A percentile compares a stretch with the other conserved stretches of the same genome.
Conservation (phyloP, 257 asterid species). For the Phtheirospermum japonicum region DNA sequence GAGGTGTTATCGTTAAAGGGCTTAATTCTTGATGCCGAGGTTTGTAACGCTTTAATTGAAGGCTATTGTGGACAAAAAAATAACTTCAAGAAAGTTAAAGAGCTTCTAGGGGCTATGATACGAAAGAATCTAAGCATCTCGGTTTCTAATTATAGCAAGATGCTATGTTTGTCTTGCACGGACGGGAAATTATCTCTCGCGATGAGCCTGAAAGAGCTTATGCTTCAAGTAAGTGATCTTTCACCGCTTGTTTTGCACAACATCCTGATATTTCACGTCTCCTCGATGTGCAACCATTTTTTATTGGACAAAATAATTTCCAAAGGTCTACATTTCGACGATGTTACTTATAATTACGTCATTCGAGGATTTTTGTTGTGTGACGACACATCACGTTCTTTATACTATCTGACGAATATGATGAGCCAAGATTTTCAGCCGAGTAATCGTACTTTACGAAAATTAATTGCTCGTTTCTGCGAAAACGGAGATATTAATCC, state of each 20-base stretch:
- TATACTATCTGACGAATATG: slow-evolving; percentile 51
- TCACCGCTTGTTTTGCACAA: slow-evolving; percentile 45
- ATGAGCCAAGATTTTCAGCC: slow-evolving; percentile 52
- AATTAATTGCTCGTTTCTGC: slow-evolving; percentile 48
- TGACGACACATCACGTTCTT: slow-evolving; percentile 38
- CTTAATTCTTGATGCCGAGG: slow-evolving; percentile 32
- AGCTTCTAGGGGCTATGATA: slow-evolving; percentile 51
- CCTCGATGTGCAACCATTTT: slow-evolving; percentile 30
- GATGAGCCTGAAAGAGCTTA: slow-evolving; percentile 46
- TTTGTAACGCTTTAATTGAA: slow-evolving; percentile 41
- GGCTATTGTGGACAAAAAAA: slow-evolving; percentile 40
- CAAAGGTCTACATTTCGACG: slow-evolving; percentile 47
- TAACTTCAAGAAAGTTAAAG: slow-evolving; percentile 41
- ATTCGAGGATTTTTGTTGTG: slow-evolving; percentile 47
- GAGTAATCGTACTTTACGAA: slow-evolving; percentile 55
- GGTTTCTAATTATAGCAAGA: slow-evolving; percentile 50
- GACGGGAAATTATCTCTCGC: slow-evolving; percentile 43
- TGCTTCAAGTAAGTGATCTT: slow-evolving; percentile 38
- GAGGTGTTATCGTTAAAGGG: slow-evolving; percentile 37
- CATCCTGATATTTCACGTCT: slow-evolving; percentile 59
- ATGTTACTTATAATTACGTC: slow-evolving; percentile 46
- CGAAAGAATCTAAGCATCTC: slow-evolving; percentile 46
- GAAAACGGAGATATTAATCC: slow-evolving; percentile 34
- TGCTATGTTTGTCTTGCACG: slow-evolving; percentile 47
- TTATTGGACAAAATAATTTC: slow-evolving; percentile 37